Percentiles rank a stretch among this genome's conserved stretches.
These are phyloP conservation scores for Halophytophthora batemanensis DNA, from an alignment of 352 stramenopile species.

Conservation along the genomic window DNA sequence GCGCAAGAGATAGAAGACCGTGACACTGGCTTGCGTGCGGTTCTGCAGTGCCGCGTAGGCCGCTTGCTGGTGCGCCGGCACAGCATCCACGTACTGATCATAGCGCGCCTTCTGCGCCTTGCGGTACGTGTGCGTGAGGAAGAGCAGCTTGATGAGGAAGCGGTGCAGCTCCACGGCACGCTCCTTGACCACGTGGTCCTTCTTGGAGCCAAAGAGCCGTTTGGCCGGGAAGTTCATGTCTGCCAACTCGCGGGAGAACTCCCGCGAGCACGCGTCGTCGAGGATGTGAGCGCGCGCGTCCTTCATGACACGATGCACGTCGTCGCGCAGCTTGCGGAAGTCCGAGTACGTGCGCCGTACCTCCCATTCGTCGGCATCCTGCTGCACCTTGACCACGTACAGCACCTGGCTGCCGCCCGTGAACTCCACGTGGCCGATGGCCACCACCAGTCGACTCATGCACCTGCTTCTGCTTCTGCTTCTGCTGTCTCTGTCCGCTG, in stretches of 20 bases:
- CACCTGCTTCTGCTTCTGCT: no score
- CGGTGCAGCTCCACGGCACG: slow-evolving; percentile 69
- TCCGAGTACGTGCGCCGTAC: slow-evolving; percentile 68
- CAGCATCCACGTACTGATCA: slow-evolving; percentile 39
- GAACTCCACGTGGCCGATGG: slow-evolving; percentile 79
- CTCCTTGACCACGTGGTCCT: slow-evolving; percentile 71
- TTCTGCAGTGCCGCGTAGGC: slow-evolving; percentile 32
- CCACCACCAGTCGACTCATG: slow-evolving; percentile 75
- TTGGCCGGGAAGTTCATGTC: slow-evolving; percentile 56
- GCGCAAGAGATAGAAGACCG: slow-evolving; percentile 59
- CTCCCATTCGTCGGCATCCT: slow-evolving; percentile 70
- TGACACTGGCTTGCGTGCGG: slow-evolving; percentile 51
- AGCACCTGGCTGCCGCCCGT: slow-evolving; percentile 60
- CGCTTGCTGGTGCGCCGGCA: slow-evolving; percentile 17
- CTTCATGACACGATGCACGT: slow-evolving; percentile 60
- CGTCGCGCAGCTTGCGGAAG: slow-evolving; percentile 69
- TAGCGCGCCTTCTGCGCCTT: slow-evolving; percentile 70
- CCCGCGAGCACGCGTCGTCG: slow-evolving; percentile 41
- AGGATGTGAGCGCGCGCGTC: slow-evolving; percentile 45
- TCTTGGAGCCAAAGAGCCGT: slow-evolving; percentile 61
- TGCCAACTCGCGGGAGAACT: slow-evolving; percentile 35
- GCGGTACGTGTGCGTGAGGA: slow-evolving; percentile 70
- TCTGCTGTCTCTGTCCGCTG: no score
- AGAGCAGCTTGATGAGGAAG: slow-evolving; percentile 71
- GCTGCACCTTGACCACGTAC: slow-evolving; percentile 75